A percentile compares a stretch with the other conserved stretches of the same genome.
These are phyloP conservation scores for Helotiales sp. DNA, from an alignment of 2,329 filamentous ascomycete species.

Conservation along the genomic window DNA sequence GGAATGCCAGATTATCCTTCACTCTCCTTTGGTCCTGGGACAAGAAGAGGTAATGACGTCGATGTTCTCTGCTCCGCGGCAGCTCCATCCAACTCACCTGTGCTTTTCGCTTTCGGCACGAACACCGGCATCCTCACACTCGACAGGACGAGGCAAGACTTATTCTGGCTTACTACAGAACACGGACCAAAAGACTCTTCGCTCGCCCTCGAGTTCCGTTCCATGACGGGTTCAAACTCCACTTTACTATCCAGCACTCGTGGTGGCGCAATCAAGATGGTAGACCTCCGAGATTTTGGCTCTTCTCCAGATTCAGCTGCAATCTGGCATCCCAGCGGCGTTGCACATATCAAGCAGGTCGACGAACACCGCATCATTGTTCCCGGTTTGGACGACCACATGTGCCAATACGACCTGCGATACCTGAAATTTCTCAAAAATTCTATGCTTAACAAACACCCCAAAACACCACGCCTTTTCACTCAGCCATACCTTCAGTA, in stretches of 20 bases:
- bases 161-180: constrained; percentile 20
- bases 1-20: not conserved
- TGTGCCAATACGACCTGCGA: constrained; percentile 59
- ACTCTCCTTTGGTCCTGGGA: constrained; percentile 18
- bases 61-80: constrained; percentile 42
- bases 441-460: not conserved
- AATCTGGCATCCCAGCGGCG: constrained; percentile 38
- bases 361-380: constrained; percentile 52
- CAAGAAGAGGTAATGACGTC: constrained; percentile 19
- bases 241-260: constrained; percentile 49
- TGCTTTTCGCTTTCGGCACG: constrained; percentile 50
- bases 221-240: constrained; percentile 39
- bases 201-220: constrained; percentile 49
- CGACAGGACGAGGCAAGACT: constrained; percentile 17
- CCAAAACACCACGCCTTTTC: not conserved
- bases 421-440: constrained; percentile 38
- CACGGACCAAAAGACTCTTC: constrained; percentile 42
- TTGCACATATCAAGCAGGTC: constrained; percentile 52
- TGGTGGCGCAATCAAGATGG: constrained; percentile 41
- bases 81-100: constrained; percentile 41
- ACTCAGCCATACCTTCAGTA: constrained; percentile 48
- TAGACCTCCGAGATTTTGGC: constrained; percentile 36
- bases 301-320: constrained; percentile 17
- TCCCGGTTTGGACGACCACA: constrained; percentile 48
- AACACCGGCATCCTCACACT: constrained; percentile 47